Evolutionary conservation across 106 monocot genomes (phyloP).

Genomic region (Dioscorea zingiberensis): DNA sequence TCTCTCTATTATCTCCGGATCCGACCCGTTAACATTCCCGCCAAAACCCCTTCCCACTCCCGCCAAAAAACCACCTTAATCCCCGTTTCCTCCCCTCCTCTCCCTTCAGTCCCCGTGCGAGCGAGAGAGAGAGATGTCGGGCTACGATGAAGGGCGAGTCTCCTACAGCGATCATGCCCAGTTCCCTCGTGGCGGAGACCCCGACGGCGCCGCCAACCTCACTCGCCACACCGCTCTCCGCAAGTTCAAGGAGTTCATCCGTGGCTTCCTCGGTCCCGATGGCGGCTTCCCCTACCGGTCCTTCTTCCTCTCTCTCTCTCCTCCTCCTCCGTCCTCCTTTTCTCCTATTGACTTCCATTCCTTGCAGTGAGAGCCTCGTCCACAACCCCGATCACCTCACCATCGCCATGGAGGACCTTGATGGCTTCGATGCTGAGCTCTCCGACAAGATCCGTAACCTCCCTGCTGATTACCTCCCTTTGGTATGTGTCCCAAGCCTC

Average conservation of each 20-base stretch:
- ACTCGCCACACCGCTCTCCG: conserved; percentile 87
- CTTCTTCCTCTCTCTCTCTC: neutral
- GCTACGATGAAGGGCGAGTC: conserved; percentile 95
- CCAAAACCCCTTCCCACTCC: too few relatives aligned
- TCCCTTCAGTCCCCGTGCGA: neutral
- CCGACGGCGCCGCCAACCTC: conserved; percentile 57
- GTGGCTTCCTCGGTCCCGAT: conserved; percentile 69
- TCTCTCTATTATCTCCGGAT: too few relatives aligned
- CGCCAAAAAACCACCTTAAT: too few relatives aligned
- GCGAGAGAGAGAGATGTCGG: conserved; percentile 62
- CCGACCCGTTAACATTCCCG: too few relatives aligned
- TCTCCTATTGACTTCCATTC: neutral
- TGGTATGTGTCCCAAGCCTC: conserved; percentile 29
- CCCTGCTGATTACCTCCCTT: conserved; percentile 81
- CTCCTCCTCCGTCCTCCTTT: neutral
- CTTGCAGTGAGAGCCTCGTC: conserved; percentile 68
- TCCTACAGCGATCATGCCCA: conserved; percentile 98
- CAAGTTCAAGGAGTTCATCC: conserved; percentile 99
- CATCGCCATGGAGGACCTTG: conserved; percentile 84
- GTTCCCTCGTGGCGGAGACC: conserved; percentile 80
- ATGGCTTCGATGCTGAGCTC: conserved; percentile 81
- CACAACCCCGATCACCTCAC: conserved; percentile 63
- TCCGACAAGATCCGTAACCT: conserved; percentile 76
- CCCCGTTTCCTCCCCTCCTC: too few relatives aligned
- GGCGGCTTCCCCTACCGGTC: conserved; percentile 89